Evolutionary conservation across 2,329 filamentous ascomycete species (phyloP), one percentile per base, ranked within the genome.

Genomic region (Epichloe bromicola): DNA sequence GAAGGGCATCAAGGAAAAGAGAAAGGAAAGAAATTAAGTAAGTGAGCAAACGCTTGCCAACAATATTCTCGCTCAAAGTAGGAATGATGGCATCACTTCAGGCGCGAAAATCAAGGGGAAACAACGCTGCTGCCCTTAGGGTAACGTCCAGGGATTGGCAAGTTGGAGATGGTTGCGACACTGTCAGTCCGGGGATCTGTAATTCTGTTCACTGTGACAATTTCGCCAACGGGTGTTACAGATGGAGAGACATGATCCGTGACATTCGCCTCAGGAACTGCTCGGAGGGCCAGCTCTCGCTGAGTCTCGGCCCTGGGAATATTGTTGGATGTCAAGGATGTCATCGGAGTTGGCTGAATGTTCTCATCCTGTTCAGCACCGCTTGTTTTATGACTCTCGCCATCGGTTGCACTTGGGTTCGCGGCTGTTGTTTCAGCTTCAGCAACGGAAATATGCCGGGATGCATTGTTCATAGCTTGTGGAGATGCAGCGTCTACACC

Each of bases 111-210:
- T 50, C 23, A 63, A 15, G 42, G 40, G 43, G 49, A 63, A 60
- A 76, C 52, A 71, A 82, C 58, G 55, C 69, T 57, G 50, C 54
- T 62, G 19, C 46, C 50, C 55, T 65, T 72, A 8, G 81, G 81
- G 61, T 75, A 88, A 57, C 83, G 74, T 11, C 85, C 85, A 3
- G 85, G 85, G 17, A 88, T 76, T 60, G 85, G 82, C 48, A 88
- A 66, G 60, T 83, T 76, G 50, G 80, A 81, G 43, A 86, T 78
- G 30, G 75, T 78, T 12, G 74, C 71, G 6, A 73, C 69, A 56
- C 75, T 73, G 45, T 72, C 67, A 14, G 64, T 67, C 46, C 71
- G 61, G 46, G 58, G 54, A 8, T 59, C 57, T 1, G 58, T 56
- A 3, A 64, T 63, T 37, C 66, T 60, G 11, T 56, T 51, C 14